phyloP scores from a whole-genome alignment of 2,329 filamentous ascomycete species.

The Malbranchea zuffiana region DNA sequence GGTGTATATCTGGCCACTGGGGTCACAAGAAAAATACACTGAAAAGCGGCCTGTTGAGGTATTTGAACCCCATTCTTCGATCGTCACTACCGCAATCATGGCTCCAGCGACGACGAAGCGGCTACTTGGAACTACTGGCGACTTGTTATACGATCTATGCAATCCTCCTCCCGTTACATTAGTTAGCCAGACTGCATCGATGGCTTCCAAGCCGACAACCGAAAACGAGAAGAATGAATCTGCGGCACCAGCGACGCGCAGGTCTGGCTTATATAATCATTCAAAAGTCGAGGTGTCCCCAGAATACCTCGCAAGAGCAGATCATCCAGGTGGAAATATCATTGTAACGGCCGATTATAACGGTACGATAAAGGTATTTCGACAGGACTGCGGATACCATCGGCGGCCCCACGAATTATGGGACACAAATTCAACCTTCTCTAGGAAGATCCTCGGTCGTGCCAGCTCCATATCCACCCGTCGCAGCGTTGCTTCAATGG shows the following conservation, averaged over 20 bases:
- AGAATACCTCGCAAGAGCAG: conserved; percentile 62
- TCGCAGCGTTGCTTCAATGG: conserved; percentile 40
- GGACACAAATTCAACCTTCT: conserved; percentile 69
- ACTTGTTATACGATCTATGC: conserved; percentile 92
- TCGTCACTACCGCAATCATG: conserved; percentile 80
- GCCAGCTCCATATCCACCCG: conserved; percentile 49
- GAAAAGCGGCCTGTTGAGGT: conserved; percentile 77
- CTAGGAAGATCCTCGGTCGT: conserved; percentile 49
- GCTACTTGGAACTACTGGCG: conserved; percentile 67
- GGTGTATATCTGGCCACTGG: conserved; percentile 81
- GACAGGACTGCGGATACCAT: conserved; percentile 78
- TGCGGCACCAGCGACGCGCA: conserved; percentile 14
- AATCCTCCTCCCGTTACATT: conserved; percentile 86
- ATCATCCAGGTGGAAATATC: conserved; percentile 74
- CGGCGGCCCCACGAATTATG: conserved; percentile 68
- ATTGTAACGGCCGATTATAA: conserved; percentile 82
- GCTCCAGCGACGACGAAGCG: conserved; percentile 69
- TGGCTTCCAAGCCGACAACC: conserved; percentile 40
- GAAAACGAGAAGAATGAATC: conserved; percentile 26
- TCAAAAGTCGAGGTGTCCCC: conserved; percentile 56
- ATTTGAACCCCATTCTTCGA: conserved; percentile 80
- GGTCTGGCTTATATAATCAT: conserved; percentile 25
- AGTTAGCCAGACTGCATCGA: conserved; percentile 59
- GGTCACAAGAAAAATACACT: conserved; percentile 51
- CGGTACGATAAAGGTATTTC: conserved; percentile 85